These are phyloP conservation scores for Aspergillus carlsbadensis DNA, from an alignment of 495 filamentous ascomycete genomes.

Conservation along the genomic window DNA sequence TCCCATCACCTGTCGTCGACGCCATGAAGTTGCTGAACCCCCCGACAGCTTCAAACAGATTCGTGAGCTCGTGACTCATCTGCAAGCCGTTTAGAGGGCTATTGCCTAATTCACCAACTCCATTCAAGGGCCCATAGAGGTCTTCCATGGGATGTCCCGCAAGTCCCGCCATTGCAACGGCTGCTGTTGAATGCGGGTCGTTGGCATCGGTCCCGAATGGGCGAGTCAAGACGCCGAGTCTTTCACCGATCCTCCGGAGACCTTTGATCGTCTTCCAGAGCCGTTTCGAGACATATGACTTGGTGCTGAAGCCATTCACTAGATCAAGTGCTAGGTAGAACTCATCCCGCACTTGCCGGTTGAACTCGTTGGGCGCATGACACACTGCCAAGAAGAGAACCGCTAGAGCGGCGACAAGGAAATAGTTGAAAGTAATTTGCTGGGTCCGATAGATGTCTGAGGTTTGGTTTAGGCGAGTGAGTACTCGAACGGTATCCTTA, in stretches of 20 bases:
- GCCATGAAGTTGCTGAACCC: slow-evolving; percentile 50
- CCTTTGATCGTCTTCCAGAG: slow-evolving; percentile 81
- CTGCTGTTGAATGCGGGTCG: slow-evolving; percentile 64
- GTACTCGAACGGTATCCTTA: slow-evolving; percentile 73
- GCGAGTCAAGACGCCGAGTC: slow-evolving; percentile 66
- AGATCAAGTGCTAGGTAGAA: slow-evolving; percentile 86
- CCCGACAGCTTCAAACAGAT: slow-evolving; percentile 70
- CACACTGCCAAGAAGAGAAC: slow-evolving; percentile 82
- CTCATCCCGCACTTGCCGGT: slow-evolving; percentile 69
- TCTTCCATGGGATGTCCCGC: slow-evolving; percentile 68
- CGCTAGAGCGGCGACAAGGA: slow-evolving; percentile 75
- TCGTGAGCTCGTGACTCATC: slow-evolving; percentile 64
- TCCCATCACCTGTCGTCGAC: slow-evolving; percentile 34
- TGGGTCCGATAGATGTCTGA: slow-evolving; percentile 77
- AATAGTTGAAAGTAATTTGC: slow-evolving; percentile 85
- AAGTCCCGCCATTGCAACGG: slow-evolving; percentile 71
- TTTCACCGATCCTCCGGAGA: slow-evolving; percentile 76
- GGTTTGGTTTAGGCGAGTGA: slow-evolving; percentile 74
- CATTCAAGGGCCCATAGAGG: slow-evolving; percentile 49
- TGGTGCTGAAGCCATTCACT: slow-evolving; percentile 75
- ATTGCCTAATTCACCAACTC: slow-evolving; percentile 50
- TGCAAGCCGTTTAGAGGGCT: slow-evolving; percentile 62
- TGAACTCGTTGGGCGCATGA: slow-evolving; percentile 78
- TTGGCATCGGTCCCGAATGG: slow-evolving; percentile 37
- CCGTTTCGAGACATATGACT: slow-evolving; percentile 73